Evolutionary conservation across 2,329 filamentous ascomycete genomes (phyloP).

Genomic region (Colletotrichum coccodes): DNA sequence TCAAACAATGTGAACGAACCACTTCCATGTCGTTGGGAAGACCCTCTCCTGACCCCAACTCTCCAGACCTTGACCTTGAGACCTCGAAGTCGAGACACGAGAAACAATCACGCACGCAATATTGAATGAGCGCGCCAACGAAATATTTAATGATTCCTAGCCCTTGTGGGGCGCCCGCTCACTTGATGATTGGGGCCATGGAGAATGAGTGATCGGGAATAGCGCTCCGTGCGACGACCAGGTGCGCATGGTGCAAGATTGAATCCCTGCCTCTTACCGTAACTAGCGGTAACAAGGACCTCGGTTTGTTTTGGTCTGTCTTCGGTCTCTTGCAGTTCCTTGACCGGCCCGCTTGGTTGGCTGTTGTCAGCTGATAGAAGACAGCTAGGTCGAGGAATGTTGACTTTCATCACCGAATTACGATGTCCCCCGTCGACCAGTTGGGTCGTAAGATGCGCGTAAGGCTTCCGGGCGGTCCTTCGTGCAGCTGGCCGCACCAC

Average conservation of each 20-base stretch:
- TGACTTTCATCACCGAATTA: neutral
- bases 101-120: slow-evolving; percentile 7
- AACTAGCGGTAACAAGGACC: slow-evolving; percentile 26
- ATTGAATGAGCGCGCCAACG: slow-evolving; percentile 24
- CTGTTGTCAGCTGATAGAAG: slow-evolving; percentile 14
- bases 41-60: slow-evolving; percentile 3
- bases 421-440: neutral
- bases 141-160: slow-evolving; percentile 26
- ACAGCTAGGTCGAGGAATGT: neutral
- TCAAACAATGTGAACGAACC: neutral
- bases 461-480: slow-evolving; percentile 23
- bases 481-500: slow-evolving; percentile 19
- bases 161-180: slow-evolving; percentile 13
- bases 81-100: slow-evolving; percentile 6
- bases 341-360: slow-evolving; percentile 11
- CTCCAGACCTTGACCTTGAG: neutral
- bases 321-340: slow-evolving; percentile 11
- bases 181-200: slow-evolving; percentile 12
- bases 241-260: neutral
- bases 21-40: neutral
- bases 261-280: slow-evolving; percentile 18
- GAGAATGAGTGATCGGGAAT: slow-evolving; percentile 36
- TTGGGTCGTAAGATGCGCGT: slow-evolving; percentile 16
- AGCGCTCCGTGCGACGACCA: slow-evolving; percentile 38
- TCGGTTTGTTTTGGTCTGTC: slow-evolving; percentile 24